These are phyloP conservation scores for Kodamaea jinghongensis DNA, from an alignment of 805 yeast genomes.

Conservation along the genomic window DNA sequence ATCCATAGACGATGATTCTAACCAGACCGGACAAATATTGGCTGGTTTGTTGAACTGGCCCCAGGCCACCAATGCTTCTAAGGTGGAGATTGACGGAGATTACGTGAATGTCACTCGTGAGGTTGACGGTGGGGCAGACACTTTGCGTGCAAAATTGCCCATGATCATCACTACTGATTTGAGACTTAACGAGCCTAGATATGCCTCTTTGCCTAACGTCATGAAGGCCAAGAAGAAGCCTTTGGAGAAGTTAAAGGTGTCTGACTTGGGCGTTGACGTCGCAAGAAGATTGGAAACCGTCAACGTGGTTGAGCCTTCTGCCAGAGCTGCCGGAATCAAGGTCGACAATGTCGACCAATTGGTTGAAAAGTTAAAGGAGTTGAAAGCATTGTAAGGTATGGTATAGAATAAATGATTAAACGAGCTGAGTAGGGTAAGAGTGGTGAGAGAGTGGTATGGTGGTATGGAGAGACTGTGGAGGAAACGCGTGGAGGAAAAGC, in stretches of 20 bases:
- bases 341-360: slow-evolving; percentile 82
- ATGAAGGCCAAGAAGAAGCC: slow-evolving; percentile 99
- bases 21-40: slow-evolving; percentile 95
- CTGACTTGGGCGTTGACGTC: slow-evolving; percentile 69
- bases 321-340: slow-evolving; percentile 76
- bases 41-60: slow-evolving; percentile 96
- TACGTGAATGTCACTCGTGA: slow-evolving; percentile 79
- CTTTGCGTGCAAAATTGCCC: slow-evolving; percentile 75
- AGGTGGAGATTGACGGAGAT: slow-evolving; percentile 62
- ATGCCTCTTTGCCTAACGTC: slow-evolving; percentile 91
- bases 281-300: slow-evolving; percentile 63
- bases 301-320: slow-evolving; percentile 81
- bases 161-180: slow-evolving; percentile 88
- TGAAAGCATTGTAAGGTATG: slow-evolving; percentile 44
- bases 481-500: no score
- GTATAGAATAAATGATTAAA: slow-evolving; percentile 35
- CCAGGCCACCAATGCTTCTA: slow-evolving; percentile 92
- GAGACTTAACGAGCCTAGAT: slow-evolving; percentile 92
- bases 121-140: slow-evolving; percentile 92
- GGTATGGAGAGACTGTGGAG: no score
- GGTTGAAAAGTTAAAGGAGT: slow-evolving; percentile 70
- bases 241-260: slow-evolving; percentile 56
- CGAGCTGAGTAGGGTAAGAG: no score
- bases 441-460: no score
- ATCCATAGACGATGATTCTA: slow-evolving; percentile 92